These are phyloP conservation scores for Rhizopus arrhizus DNA, from an alignment of 371 early-diverging fungal genomes.

Conservation along the genomic window DNA sequence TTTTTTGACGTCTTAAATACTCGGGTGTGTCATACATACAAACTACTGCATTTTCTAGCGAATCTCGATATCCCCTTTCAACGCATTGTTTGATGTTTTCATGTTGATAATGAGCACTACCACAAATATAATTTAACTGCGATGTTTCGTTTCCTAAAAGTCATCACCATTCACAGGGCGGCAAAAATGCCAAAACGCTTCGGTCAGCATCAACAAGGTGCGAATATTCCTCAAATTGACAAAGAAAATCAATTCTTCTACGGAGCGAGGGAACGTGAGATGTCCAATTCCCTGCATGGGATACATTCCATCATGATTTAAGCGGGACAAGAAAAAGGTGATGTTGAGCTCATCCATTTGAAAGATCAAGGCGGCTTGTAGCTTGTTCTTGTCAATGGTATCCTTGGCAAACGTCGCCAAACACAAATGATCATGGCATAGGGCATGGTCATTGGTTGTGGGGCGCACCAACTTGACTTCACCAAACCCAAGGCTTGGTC, in stretches of 20 bases:
- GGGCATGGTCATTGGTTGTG: constrained; percentile 17
- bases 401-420: constrained; percentile 15
- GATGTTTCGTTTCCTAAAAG: constrained; percentile 15
- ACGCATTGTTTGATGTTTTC: too few species aligned
- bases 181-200: constrained; percentile 29
- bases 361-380: constrained; percentile 21
- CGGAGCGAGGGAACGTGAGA: constrained; percentile 20
- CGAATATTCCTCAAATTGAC: constrained; percentile 30
- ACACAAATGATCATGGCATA: constrained; percentile 20
- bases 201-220: constrained; percentile 25
- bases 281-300: constrained; percentile 27
- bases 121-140: too few species aligned
- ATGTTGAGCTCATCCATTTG: constrained; percentile 22
- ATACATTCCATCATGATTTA: constrained; percentile 29
- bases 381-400: constrained; percentile 23
- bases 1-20: too few species aligned
- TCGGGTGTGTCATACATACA: too few species aligned
- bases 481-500: constrained; percentile 19
- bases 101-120: too few species aligned
- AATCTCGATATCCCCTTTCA: too few species aligned
- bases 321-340: constrained; percentile 20
- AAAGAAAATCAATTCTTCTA: constrained; percentile 23
- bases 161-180: constrained; percentile 22
- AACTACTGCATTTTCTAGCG: too few species aligned
- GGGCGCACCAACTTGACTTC: constrained; percentile 19